Evolutionary conservation across 148 eudicot species (phyloP), one percentile per base, ranked within the genome.

Genomic region (Arctostaphylos glauca): DNA sequence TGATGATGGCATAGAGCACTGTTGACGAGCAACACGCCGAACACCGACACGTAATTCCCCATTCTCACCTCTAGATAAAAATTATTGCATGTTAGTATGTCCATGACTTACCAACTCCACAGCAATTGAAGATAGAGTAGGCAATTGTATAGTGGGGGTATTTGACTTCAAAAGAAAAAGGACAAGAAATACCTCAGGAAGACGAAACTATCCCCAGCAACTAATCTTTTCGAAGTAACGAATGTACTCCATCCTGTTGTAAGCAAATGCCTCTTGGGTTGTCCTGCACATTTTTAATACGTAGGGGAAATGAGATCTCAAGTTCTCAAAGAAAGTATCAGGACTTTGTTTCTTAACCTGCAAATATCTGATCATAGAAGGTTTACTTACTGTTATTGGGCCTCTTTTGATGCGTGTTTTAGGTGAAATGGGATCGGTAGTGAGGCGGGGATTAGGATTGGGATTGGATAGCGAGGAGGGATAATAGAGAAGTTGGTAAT

Each of bases 221-320:
- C 97, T 87, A 96, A 85, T 96, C 94, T 89, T 89, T 96, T 96
- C 10, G 95, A 92, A 80, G 93, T 93, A 48, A 96, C 98, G 88
- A 96, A 96, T 62, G 97, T 94, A 89, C 99, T 96, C 99, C 99
- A 96, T 79, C 99, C 99, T 18, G 99, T 97, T 55, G 99, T 97
- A 25, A 97, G 94, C 87, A 97, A 87, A 89, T 96, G 99, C 85
- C 99, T 94, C 82, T 94, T 89, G 25, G 99, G 99, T 86, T 94
- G 98, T 66, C 98, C 98, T 95, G 84, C 83, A 81, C 74, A 54
- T 54, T 48, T 66, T 77, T 38, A 5, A 52, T 10, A 38, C 14
- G 31, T 10, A 4, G 41, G 5, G 14, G 19, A 43, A 70, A 14
- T 64, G 41, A 54, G 70, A 52, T 19, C 43, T 52, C 50, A 25